A percentile compares a stretch with the other conserved stretches of the same genome.
These are phyloP conservation scores for Bacidia gigantensis DNA, from an alignment of 495 filamentous ascomycete genomes.

Conservation along the genomic window DNA sequence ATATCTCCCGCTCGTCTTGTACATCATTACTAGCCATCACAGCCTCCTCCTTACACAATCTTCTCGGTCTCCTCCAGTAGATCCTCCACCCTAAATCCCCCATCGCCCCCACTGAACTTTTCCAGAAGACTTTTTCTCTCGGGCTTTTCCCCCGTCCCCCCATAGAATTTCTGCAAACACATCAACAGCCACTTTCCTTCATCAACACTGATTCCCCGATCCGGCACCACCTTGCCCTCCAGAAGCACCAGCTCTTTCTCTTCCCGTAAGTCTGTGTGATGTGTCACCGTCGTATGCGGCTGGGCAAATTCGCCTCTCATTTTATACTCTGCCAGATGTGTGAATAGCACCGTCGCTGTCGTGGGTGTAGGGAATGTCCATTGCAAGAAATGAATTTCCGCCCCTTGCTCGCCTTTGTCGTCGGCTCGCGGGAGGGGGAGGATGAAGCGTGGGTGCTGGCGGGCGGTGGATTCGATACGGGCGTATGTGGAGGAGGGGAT, in stretches of 20 bases:
- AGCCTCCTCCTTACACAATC: slow-evolving; percentile 30
- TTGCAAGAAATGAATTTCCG: slow-evolving; percentile 73
- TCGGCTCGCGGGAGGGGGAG: slow-evolving; percentile 65
- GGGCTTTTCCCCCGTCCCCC: slow-evolving; percentile 39
- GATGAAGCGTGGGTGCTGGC: slow-evolving; percentile 72
- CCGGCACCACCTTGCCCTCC: slow-evolving; percentile 65
- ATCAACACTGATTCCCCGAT: slow-evolving; percentile 59
- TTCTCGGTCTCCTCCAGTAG: slow-evolving; percentile 78
- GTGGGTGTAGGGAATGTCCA: slow-evolving; percentile 56
- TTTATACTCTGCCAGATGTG: slow-evolving; percentile 82
- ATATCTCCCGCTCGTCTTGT: no score
- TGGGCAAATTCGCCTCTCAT: slow-evolving; percentile 73
- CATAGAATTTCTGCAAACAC: slow-evolving; percentile 92
- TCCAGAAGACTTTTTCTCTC: slow-evolving; percentile 52
- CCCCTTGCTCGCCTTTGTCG: slow-evolving; percentile 29
- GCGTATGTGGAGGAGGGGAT: slow-evolving; percentile 60
- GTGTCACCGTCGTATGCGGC: slow-evolving; percentile 87
- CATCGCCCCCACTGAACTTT: slow-evolving; percentile 67
- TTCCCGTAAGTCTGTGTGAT: slow-evolving; percentile 65
- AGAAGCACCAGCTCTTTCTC: slow-evolving; percentile 68
- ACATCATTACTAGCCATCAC: no score
- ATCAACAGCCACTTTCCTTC: slow-evolving; percentile 84
- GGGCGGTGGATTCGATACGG: slow-evolving; percentile 51
- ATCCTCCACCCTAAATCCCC: slow-evolving; percentile 65
- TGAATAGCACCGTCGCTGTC: slow-evolving; percentile 79